These are phyloP conservation scores for Sporothrix euskadiensis DNA, from an alignment of 2,329 filamentous ascomycete genomes.

Conservation along the genomic window DNA sequence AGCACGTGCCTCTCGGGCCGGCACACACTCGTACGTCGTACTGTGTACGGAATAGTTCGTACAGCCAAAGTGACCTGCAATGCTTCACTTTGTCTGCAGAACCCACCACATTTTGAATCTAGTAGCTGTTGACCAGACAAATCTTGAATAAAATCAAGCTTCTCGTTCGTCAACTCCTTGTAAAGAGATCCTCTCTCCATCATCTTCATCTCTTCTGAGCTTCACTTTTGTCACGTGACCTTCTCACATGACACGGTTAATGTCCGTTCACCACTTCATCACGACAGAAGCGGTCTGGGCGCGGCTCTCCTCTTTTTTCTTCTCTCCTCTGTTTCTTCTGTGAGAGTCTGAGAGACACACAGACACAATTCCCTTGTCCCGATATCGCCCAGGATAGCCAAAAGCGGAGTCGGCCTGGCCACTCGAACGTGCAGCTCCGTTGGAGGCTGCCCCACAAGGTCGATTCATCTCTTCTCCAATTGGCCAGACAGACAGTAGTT, in stretches of 20 bases:
- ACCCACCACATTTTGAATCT: neutral
- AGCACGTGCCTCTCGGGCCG: neutral
- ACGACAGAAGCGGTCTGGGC: neutral
- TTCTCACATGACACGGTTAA: neutral
- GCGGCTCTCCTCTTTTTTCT: neutral
- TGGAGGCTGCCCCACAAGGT: neutral
- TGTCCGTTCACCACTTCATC: neutral
- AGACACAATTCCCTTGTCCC: neutral
- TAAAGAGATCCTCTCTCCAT: neutral
- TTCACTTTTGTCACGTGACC: no score
- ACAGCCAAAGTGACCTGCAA: neutral
- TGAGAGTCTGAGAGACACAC: no score
- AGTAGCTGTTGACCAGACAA: no score
- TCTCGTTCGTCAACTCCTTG: no score
- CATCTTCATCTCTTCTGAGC: neutral
- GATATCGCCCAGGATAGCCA: constrained; percentile 19
- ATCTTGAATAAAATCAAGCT: no score
- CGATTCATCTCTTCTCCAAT: neutral
- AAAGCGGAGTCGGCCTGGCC: constrained; percentile 21
- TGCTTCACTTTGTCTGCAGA: neutral
- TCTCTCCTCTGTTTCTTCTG: no score
- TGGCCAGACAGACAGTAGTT: neutral
- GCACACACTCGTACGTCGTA: neutral
- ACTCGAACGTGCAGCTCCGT: neutral
- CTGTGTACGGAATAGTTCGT: neutral